Evolutionary conservation across 495 filamentous ascomycete genomes (phyloP).

Genomic region (Trichoderma parareesei): DNA sequence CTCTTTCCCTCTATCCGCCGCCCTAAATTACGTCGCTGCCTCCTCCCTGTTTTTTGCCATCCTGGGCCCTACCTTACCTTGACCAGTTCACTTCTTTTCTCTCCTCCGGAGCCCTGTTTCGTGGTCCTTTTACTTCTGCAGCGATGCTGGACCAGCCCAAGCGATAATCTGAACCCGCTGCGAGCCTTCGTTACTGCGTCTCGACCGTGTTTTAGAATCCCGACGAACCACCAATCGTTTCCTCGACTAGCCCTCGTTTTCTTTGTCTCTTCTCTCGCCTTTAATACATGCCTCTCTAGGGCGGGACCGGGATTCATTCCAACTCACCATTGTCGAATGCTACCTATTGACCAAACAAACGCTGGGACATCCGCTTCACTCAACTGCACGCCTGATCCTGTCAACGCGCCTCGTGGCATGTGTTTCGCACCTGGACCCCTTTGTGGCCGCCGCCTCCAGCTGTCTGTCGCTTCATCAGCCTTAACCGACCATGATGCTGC

Average conservation of each 20-base stretch:
- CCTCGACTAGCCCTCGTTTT: background rate
- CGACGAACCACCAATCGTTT: too few relatives aligned
- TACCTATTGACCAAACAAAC: background rate
- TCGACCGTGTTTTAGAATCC: too few relatives aligned
- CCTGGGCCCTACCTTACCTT: background rate
- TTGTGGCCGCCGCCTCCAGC: background rate
- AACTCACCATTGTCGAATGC: background rate
- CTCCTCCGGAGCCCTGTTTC: background rate
- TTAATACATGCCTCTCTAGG: background rate
- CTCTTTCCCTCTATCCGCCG: background rate
- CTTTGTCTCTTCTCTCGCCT: background rate
- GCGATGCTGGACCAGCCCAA: background rate
- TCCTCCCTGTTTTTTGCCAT: background rate
- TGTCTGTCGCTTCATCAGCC: background rate
- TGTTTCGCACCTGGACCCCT: slow-evolving; percentile 8
- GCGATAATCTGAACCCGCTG: background rate
- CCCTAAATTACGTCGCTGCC: slow-evolving; percentile 6
- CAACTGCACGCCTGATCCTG: background rate
- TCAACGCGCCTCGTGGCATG: slow-evolving; percentile 9
- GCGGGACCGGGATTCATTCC: slow-evolving; percentile 1
- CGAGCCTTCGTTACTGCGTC: too few relatives aligned
- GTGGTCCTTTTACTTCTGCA: background rate
- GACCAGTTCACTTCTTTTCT: background rate
- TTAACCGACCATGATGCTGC: slow-evolving; percentile 8
- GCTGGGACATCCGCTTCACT: background rate